Base-by-base conservation (phyloP, 306 rosid genomes). In the Prunus armeniaca region DNA sequence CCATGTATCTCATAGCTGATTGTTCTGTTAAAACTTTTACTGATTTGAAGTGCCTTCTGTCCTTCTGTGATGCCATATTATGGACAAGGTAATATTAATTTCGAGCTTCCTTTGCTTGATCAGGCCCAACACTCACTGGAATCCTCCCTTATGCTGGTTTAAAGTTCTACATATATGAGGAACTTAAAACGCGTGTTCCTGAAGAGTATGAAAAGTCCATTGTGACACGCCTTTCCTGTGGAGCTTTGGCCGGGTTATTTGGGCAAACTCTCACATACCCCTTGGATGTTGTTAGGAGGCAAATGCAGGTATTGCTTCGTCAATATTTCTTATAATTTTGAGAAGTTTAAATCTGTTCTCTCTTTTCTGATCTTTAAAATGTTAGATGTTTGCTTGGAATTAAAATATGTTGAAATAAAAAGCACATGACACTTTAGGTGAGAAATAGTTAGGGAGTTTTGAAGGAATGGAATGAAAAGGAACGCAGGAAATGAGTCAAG, bases 241-340 rank as follows among this genome's bases (percentile, higher is more conserved):
- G 97, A 80, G 99, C 99, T 69, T 79, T 95, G 20, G 99, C 99
- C 68, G 98, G 97, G 66, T 81, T 95, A 81, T 89, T 92, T 79
- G 99, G 99, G 74, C 99, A 95, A 88, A 95, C 99, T 17, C 62
- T 90, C 80, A 95, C 99, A 0, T 95, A 95, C 83, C 99, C 99
- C 32, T 78, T 95, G 79, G 99, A 95, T 78, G 99, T 95, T 72
- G 97, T 95, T 43, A 89, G 96, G 89, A 88, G 99, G 84, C 99
- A 95, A 75, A 92, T 95, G 99, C 99, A 94, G 98, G 98, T 92
- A 86, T 46, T 67, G 12, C 46, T 22, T 15, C 69, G 9, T 69
- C 45, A 56, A 18, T 67, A 54, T 45, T 38, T 56, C 68, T 24
- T 67, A 27, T 32, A 11, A 38, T 72, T 22, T 12, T 24, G 17